Percentiles rank a stretch among this genome's conserved stretches.
phyloP scores from a whole-genome alignment of 148 eudicot species.

The Rhododendron griersonianum region DNA sequence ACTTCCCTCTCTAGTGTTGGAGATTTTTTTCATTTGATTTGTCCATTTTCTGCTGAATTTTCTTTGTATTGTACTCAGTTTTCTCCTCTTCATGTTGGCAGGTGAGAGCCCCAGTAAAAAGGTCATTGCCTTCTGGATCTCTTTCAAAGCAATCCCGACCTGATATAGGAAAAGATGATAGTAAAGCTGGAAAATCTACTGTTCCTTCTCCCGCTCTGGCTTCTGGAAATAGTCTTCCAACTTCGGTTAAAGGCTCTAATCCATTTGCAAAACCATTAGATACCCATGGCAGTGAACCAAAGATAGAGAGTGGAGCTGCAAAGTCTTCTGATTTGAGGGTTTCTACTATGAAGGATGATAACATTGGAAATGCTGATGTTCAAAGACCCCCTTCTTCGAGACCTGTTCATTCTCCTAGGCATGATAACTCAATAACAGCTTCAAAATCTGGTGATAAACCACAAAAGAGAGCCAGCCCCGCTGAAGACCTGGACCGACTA shows the following conservation, averaged over 20 bases:
- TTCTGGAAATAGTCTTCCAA: constrained; percentile 38
- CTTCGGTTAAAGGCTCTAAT: constrained; percentile 37
- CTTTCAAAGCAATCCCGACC: constrained; percentile 51
- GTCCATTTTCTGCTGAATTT: background rate
- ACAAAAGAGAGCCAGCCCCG: constrained; percentile 80
- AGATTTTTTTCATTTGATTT: background rate
- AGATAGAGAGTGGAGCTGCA: constrained; percentile 40
- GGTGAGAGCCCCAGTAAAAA: constrained; percentile 52
- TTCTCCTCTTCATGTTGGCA: constrained; percentile 14
- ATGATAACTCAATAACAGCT: constrained; percentile 36
- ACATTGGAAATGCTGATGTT: constrained; percentile 46
- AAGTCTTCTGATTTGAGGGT: constrained; percentile 56
- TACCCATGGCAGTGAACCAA: constrained; percentile 38
- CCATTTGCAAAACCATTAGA: constrained; percentile 39
- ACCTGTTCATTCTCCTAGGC: constrained; percentile 72
- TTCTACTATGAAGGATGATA: constrained; percentile 55
- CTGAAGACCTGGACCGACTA: constrained; percentile 71
- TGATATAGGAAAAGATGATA: constrained; percentile 69
- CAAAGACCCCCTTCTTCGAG: constrained; percentile 46
- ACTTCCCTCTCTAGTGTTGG: background rate
- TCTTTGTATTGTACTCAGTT: background rate
- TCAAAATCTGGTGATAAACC: constrained; percentile 53
- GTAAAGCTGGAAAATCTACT: constrained; percentile 51
- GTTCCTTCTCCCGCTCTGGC: constrained; percentile 28
- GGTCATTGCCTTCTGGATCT: constrained; percentile 50